Percentiles rank a stretch among this genome's conserved stretches.
Evolutionary conservation across 306 rosid genomes (phyloP).

Genomic region (Cotoneaster glaucophyllus): DNA sequence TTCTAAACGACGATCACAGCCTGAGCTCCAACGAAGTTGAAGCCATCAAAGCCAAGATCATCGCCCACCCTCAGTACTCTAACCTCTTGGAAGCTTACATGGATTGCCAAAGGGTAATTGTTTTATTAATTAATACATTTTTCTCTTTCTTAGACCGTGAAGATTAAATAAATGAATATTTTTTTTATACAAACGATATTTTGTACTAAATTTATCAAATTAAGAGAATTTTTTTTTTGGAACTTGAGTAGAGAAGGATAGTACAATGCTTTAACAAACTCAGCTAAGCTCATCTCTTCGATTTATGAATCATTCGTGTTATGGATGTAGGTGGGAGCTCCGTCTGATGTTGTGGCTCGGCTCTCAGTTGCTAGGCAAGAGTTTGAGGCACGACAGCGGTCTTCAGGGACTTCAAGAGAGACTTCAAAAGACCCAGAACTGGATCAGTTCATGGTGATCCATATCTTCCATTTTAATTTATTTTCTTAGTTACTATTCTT

Average conservation of each 20-base stretch:
- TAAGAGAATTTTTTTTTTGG: no score
- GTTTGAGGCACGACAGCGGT: slow-evolving; percentile 71
- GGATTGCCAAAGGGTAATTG: slow-evolving; percentile 87
- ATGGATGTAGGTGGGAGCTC: slow-evolving; percentile 70
- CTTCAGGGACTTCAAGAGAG: slow-evolving; percentile 55
- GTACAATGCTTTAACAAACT: not conserved
- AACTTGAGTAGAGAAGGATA: not conserved
- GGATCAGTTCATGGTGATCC: slow-evolving; percentile 83
- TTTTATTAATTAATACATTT: not conserved
- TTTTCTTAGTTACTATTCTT: not conserved
- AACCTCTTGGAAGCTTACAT: slow-evolving; percentile 84
- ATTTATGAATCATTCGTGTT: not conserved
- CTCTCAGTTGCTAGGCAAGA: slow-evolving; percentile 62
- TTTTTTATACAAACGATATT: not conserved
- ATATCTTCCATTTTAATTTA: not conserved
- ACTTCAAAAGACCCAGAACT: slow-evolving; percentile 82
- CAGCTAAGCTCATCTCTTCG: not conserved
- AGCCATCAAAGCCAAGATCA: slow-evolving; percentile 79
- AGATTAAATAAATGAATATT: not conserved
- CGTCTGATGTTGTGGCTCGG: slow-evolving; percentile 81
- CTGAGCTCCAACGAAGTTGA: slow-evolving; percentile 46
- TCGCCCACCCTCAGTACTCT: slow-evolving; percentile 88
- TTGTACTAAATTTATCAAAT: not conserved
- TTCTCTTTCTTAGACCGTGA: not conserved
- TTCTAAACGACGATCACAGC: not conserved